Evolutionary conservation across 1,139 yeast species (phyloP).

Genomic region (Sugiyamaella neomexicana): DNA sequence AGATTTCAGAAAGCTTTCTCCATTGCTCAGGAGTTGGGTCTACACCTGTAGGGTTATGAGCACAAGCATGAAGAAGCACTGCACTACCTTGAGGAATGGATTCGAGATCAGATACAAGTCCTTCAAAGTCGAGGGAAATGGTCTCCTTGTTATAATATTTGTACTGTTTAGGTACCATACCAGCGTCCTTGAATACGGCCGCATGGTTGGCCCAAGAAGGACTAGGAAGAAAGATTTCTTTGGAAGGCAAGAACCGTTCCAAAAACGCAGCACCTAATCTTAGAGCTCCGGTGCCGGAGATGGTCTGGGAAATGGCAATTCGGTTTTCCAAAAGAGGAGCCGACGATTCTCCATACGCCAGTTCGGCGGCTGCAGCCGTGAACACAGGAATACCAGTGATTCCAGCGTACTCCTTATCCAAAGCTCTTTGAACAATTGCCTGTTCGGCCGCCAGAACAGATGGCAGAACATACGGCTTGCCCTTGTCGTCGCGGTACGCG

Average conservation of each 20-base stretch:
- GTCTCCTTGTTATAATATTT: slow-evolving; percentile 67
- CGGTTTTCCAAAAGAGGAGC: slow-evolving; percentile 46
- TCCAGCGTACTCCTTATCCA: slow-evolving; percentile 88
- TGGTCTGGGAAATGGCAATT: slow-evolving; percentile 63
- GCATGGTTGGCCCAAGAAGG: slow-evolving; percentile 79
- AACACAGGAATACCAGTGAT: slow-evolving; percentile 82
- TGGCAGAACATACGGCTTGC: slow-evolving; percentile 93
- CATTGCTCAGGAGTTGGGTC: slow-evolving; percentile 89
- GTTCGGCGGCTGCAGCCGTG: slow-evolving; percentile 73
- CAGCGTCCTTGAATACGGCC: slow-evolving; percentile 50
- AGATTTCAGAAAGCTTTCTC: slow-evolving; percentile 64
- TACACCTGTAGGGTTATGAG: slow-evolving; percentile 97
- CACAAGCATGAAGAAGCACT: slow-evolving; percentile 89
- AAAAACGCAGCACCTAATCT: slow-evolving; percentile 66
- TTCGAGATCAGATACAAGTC: slow-evolving; percentile 65
- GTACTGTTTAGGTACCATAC: slow-evolving; percentile 51
- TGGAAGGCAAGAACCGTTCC: slow-evolving; percentile 51
- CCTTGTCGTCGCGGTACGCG: slow-evolving; percentile 90
- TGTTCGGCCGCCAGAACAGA: slow-evolving; percentile 64
- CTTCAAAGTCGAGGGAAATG: slow-evolving; percentile 65
- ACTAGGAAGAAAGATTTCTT: slow-evolving; percentile 56
- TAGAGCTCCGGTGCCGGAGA: slow-evolving; percentile 74
- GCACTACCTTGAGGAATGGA: slow-evolving; percentile 76
- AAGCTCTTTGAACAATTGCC: slow-evolving; percentile 43
- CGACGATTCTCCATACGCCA: slow-evolving; percentile 47